Percentiles rank a stretch among this genome's conserved stretches.
Conservation (phyloP, 1,284 basidiomycete genomes). For the Abortiporus biennis region DNA sequence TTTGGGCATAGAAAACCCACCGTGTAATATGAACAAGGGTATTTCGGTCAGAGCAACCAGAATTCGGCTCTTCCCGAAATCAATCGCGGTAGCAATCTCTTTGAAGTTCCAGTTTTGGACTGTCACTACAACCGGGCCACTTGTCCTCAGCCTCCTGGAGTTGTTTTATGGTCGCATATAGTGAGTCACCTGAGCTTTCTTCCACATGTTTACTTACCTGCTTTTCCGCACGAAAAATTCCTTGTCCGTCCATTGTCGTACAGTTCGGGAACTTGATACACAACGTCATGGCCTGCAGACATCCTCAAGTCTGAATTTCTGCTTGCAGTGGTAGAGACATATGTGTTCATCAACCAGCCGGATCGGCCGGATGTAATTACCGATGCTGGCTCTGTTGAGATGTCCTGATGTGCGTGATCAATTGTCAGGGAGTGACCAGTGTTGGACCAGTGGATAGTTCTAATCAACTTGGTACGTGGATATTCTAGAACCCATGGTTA, state of each 20-base stretch:
- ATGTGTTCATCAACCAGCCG: background rate
- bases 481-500: conserved; percentile 2
- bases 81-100: background rate
- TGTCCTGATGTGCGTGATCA: background rate
- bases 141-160: background rate
- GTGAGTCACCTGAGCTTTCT: background rate
- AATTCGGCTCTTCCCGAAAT: background rate
- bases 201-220: background rate
- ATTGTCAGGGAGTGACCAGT: background rate
- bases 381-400: background rate
- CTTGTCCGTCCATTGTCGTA: too few relatives aligned
- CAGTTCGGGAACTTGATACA: too few relatives aligned
- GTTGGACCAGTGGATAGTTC: background rate
- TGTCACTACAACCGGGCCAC: background rate
- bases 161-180: too few relatives aligned
- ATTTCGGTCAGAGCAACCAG: background rate
- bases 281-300: too few relatives aligned
- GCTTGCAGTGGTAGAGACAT: too few relatives aligned
- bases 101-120: background rate
- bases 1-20: background rate
- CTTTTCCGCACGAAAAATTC: too few relatives aligned
- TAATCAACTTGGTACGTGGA: background rate
- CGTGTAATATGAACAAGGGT: background rate
- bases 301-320: too few relatives aligned
- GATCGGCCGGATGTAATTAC: background rate